Conservation (phyloP, 768 basidiomycete genomes). For the Pisolithus orientalis region DNA sequence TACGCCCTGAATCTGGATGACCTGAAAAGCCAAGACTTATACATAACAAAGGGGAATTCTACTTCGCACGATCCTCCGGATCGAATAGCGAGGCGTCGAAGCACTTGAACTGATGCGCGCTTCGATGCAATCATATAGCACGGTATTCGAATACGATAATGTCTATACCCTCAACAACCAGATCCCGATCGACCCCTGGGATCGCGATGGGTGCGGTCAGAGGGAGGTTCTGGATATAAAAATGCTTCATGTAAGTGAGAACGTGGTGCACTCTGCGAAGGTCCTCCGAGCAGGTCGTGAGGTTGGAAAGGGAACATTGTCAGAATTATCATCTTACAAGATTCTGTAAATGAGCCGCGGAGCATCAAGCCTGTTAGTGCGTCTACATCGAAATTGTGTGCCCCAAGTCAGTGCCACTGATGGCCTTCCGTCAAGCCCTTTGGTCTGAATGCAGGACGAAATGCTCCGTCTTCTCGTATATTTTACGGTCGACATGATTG, state of each 20-base stretch:
- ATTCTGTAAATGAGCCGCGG: too few relatives aligned
- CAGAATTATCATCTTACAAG: too few relatives aligned
- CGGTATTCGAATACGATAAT: constrained; percentile 85
- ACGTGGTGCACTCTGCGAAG: constrained; percentile 56
- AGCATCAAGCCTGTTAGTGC: constrained; percentile 82
- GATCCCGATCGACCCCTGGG: constrained; percentile 60
- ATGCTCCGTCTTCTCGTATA: too few relatives aligned
- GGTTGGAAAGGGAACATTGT: too few relatives aligned
- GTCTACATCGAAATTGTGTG: constrained; percentile 44
- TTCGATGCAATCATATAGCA: constrained; percentile 74
- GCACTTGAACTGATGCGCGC: background rate
- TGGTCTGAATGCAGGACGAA: too few relatives aligned
- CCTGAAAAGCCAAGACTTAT: too few relatives aligned
- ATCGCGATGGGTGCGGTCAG: constrained; percentile 48
- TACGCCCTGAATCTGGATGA: too few relatives aligned
- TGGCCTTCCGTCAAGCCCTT: too few relatives aligned
- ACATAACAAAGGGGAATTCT: too few relatives aligned
- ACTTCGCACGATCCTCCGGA: too few relatives aligned
- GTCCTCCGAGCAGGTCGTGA: constrained; percentile 6
- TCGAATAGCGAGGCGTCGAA: background rate
- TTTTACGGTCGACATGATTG: too few relatives aligned
- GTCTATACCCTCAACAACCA: constrained; percentile 69
- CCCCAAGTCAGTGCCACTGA: too few relatives aligned
- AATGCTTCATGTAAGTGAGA: constrained; percentile 67
- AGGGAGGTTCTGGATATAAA: constrained; percentile 66